Base-by-base conservation (phyloP, 345 rosid species). In the Streptanthus diversifolius region DNA sequence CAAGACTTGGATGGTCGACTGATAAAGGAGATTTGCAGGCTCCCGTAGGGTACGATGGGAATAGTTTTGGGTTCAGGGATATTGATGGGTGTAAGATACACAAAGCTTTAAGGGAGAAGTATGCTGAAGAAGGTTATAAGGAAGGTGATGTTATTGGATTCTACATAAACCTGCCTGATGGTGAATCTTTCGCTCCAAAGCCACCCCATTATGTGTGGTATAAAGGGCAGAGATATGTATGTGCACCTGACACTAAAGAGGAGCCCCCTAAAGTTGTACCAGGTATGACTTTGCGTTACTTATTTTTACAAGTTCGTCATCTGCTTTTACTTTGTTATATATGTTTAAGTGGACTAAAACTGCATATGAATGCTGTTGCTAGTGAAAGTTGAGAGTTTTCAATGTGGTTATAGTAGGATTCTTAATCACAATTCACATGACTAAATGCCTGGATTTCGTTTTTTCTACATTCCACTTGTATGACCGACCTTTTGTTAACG, bases 11-110 rank as follows among this genome's bases (percentile, higher is more conserved):
- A 1, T 95, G 97, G 97, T 91, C 96, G 6, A 91, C 89, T 1
- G 93, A 95, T 84, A 91, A 91, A 73, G 97, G 96, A 5, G 99
- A 95, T 80, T 78, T 95, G 83, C 99, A 95, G 80, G 99, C 97
- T 2, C 99, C 99, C 0, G 97, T 95, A 4, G 99, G 99, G 19
- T 91, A 88, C 3, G 99, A 95, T 75, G 90, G 85, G 39, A 88
- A 91, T 70, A 91, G 99, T 75, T 95, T 83, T 45, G 99, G 96
- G 44, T 95, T 88, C 21, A 86, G 99, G 75, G 99, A 91, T 54
- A 79, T 91, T 78, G 99, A 95, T 86, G 99, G 99, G 61, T 87
- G 95, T 75, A 95, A 95, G 87, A 82, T 95, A 70, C 99, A 95
- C 47, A 95, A 91, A 82, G 99, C 97, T 51, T 75, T 83, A 80